These are phyloP conservation scores for Ceratocystis huliohia DNA, from an alignment of 2,329 filamentous ascomycete genomes.

Conservation along the genomic window DNA sequence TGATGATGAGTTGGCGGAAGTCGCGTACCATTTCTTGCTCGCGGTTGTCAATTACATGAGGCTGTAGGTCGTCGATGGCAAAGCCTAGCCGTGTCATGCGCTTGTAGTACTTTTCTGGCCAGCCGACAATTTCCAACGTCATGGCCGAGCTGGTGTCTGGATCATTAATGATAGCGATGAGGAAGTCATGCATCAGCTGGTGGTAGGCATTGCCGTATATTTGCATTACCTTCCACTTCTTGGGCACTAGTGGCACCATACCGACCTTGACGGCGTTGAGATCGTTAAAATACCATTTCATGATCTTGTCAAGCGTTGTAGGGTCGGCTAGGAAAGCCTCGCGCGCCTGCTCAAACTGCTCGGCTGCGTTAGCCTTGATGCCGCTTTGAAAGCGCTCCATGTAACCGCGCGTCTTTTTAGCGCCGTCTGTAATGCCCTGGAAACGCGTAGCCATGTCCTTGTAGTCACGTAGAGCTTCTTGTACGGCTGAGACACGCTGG, in stretches of 20 bases:
- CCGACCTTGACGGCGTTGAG: slow-evolving; percentile 87
- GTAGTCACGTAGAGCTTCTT: slow-evolving; percentile 90
- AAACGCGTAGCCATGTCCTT: slow-evolving; percentile 87
- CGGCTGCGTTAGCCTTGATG: slow-evolving; percentile 59
- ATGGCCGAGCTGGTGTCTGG: slow-evolving; percentile 73
- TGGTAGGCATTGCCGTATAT: slow-evolving; percentile 89
- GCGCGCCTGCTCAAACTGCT: slow-evolving; percentile 58
- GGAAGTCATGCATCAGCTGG: slow-evolving; percentile 85
- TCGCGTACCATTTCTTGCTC: slow-evolving; percentile 84
- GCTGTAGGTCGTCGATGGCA: slow-evolving; percentile 58
- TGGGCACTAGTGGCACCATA: slow-evolving; percentile 83
- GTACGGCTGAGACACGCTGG: slow-evolving; percentile 75
- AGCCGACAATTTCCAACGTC: slow-evolving; percentile 83
- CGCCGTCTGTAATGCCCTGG: slow-evolving; percentile 87
- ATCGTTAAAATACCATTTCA: slow-evolving; percentile 97
- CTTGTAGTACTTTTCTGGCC: slow-evolving; percentile 88
- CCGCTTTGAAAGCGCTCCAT: slow-evolving; percentile 87
- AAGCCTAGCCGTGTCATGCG: slow-evolving; percentile 90
- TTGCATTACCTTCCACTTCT: slow-evolving; percentile 90
- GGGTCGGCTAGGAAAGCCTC: slow-evolving; percentile 75
- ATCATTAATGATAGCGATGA: slow-evolving; percentile 72
- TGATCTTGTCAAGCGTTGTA: slow-evolving; percentile 66
- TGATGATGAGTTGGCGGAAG: slow-evolving; percentile 90
- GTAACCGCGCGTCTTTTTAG: slow-evolving; percentile 84
- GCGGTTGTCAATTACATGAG: slow-evolving; percentile 81